Evolutionary conservation across 1,284 basidiomycete species (phyloP).

Genomic region (Pyrrhoderma noxium): DNA sequence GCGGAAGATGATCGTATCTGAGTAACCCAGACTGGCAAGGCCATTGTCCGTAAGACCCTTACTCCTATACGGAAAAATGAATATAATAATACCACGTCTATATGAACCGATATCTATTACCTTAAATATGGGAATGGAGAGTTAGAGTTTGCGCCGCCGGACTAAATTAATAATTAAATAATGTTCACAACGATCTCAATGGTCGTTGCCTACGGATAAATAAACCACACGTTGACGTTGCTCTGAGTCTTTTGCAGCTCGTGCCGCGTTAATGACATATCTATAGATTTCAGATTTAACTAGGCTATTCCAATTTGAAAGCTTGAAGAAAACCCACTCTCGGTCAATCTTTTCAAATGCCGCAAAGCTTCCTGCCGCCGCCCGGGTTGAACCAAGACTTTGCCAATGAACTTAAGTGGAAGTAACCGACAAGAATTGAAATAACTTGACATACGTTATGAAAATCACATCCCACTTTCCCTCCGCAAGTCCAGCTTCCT

Average conservation of each 20-base stretch:
- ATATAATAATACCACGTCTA: no score
- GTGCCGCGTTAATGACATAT: slow-evolving; percentile 33
- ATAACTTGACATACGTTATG: slow-evolving; percentile 23
- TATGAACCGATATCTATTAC: slow-evolving; percentile 12
- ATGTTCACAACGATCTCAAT: not conserved
- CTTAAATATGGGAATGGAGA: slow-evolving; percentile 25
- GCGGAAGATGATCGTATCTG: slow-evolving; percentile 30
- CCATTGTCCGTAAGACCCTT: slow-evolving; percentile 36
- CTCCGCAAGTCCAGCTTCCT: slow-evolving; percentile 40
- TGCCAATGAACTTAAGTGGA: not conserved
- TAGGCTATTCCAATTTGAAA: not conserved
- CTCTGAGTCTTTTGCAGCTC: slow-evolving; percentile 25
- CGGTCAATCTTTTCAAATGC: slow-evolving; percentile 33
- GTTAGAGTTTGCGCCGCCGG: slow-evolving; percentile 22
- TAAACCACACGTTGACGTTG: slow-evolving; percentile 30
- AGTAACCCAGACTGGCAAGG: slow-evolving; percentile 30
- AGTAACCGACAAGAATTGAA: not conserved
- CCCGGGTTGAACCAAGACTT: slow-evolving; percentile 29
- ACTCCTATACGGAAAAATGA: slow-evolving; percentile 23
- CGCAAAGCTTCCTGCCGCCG: slow-evolving; percentile 28
- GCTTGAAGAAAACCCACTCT: slow-evolving; percentile 20
- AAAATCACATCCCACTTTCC: slow-evolving; percentile 66
- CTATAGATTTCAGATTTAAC: slow-evolving; percentile 12
- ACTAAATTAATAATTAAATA: slow-evolving; percentile 15
- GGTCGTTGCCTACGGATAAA: slow-evolving; percentile 24